Evolutionary conservation across 192 early-diverging fungal genomes (phyloP).

Genomic region (Umbelopsis ramanniana): DNA sequence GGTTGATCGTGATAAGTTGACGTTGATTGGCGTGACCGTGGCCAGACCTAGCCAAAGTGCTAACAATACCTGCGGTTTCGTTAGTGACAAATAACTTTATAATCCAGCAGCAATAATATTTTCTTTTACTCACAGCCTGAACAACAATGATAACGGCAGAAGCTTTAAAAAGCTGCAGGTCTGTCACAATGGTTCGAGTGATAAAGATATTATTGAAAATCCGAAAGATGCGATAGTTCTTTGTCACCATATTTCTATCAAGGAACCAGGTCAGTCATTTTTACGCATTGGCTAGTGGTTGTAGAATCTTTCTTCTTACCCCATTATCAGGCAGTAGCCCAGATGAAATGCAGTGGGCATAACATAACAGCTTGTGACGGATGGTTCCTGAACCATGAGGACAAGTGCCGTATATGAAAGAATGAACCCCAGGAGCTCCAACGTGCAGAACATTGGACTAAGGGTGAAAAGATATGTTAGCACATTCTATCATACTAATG

Average conservation of each 20-base stretch:
- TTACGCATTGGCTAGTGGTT: too few relatives aligned
- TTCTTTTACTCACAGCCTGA: constrained; percentile 34
- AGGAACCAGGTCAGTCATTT: background rate
- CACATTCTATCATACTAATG: too few relatives aligned
- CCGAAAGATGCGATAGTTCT: constrained; percentile 55
- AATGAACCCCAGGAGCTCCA: constrained; percentile 53
- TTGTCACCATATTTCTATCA: constrained; percentile 52
- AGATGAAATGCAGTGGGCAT: constrained; percentile 47
- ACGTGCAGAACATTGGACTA: constrained; percentile 54
- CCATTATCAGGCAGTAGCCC: constrained; percentile 40
- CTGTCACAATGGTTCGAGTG: constrained; percentile 46
- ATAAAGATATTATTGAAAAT: constrained; percentile 59
- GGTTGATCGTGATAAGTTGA: constrained; percentile 18
- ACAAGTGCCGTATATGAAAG: constrained; percentile 41
- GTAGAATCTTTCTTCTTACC: constrained; percentile 5
- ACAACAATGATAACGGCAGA: constrained; percentile 42
- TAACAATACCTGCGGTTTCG: background rate
- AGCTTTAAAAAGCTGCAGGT: constrained; percentile 51
- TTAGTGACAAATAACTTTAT: too few relatives aligned
- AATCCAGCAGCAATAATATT: too few relatives aligned
- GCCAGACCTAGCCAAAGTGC: constrained; percentile 25
- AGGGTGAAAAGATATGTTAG: background rate
- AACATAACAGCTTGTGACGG: constrained; percentile 33
- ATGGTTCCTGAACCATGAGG: constrained; percentile 35
- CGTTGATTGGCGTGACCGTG: constrained; percentile 1